Conservation (phyloP, 2,329 filamentous ascomycete genomes). For the Nigrospora sphaerica region DNA sequence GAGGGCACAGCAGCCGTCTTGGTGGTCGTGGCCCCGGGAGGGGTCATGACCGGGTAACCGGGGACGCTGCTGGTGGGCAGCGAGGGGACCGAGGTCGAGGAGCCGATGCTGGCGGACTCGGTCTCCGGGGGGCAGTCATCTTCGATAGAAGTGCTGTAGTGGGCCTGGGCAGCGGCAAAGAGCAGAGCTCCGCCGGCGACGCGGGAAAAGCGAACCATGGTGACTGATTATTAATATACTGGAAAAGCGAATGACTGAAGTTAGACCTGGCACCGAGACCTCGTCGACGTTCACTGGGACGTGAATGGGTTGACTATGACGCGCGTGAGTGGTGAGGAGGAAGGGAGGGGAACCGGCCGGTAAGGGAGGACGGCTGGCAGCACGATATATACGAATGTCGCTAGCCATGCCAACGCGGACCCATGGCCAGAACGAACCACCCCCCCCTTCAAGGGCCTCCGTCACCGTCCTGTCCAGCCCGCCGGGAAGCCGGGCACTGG, state of each 20-base stretch:
- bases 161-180: constrained; percentile 17
- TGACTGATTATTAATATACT: constrained; percentile 10
- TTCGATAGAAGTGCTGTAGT: constrained; percentile 4
- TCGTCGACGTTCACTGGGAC: constrained; percentile 2
- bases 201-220: constrained; percentile 23
- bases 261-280: constrained; percentile 12
- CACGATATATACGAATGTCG: background rate
- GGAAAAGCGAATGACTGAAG: constrained; percentile 23
- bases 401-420: too few relatives aligned
- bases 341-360: background rate
- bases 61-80: too few relatives aligned
- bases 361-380: background rate
- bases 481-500: background rate
- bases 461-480: background rate
- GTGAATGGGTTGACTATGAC: constrained; percentile 4
- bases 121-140: constrained; percentile 11
- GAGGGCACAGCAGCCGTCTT: background rate
- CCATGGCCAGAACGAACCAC: too few relatives aligned
- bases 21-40: too few relatives aligned
- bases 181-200: constrained; percentile 22
- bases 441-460: too few relatives aligned
- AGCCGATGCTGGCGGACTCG: constrained; percentile 1
- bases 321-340: constrained; percentile 7
- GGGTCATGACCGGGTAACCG: background rate
- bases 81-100: background rate